A percentile compares a stretch with the other conserved stretches of the same genome.
Conservation (phyloP, 108 stramenopile species). For the Skeletonema marinoi region DNA sequence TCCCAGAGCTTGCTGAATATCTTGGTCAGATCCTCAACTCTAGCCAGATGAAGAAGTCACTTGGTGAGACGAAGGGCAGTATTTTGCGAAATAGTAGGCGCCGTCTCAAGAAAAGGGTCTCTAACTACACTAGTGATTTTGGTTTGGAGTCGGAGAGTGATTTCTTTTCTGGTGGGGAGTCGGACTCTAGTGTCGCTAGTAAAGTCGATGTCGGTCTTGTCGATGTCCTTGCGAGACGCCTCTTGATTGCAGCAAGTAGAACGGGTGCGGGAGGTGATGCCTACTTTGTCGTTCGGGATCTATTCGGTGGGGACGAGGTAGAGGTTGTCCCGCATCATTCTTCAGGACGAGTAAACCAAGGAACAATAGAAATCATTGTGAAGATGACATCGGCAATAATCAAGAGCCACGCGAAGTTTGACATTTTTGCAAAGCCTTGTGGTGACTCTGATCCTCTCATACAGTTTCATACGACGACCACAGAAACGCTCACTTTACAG, state of each 20-base stretch:
- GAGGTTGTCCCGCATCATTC: constrained; percentile 79
- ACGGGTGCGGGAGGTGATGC: constrained; percentile 90
- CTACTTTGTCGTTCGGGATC: constrained; percentile 81
- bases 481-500: constrained; percentile 80
- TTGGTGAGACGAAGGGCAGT: constrained; percentile 11
- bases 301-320: constrained; percentile 89
- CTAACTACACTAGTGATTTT: constrained; percentile 40
- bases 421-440: constrained; percentile 77
- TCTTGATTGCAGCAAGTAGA: constrained; percentile 81
- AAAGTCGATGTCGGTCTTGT: constrained; percentile 59
- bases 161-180: constrained; percentile 19
- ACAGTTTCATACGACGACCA: constrained; percentile 86
- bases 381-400: constrained; percentile 71
- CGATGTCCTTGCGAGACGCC: constrained; percentile 72
- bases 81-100: constrained; percentile 9
- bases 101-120: constrained; percentile 7
- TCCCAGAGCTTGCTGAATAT: constrained; percentile 63
- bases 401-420: constrained; percentile 86
- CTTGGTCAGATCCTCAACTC: constrained; percentile 72
- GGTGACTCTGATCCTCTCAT: constrained; percentile 76
- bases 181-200: constrained; percentile 20
- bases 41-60: constrained; percentile 23
- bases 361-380: constrained; percentile 80
- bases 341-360: constrained; percentile 47
- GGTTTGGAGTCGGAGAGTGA: constrained; percentile 39